A percentile compares a stretch with the other conserved stretches of the same genome.
phyloP scores from a whole-genome alignment of 1,139 yeast species.

The Ogataea hybrid region DNA sequence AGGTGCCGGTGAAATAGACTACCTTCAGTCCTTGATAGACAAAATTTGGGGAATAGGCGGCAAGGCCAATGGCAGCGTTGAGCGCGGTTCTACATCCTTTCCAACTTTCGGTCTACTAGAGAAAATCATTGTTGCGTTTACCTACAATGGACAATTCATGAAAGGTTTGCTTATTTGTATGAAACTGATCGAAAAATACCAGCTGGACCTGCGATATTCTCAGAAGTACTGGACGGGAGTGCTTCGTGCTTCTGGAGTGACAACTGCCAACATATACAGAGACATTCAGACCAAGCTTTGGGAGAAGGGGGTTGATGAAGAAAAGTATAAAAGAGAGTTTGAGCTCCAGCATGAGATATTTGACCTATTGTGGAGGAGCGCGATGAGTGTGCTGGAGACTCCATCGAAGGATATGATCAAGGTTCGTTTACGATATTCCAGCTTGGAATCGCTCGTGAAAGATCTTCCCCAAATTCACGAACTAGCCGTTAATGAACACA shows the following conservation, averaged over 20 bases:
- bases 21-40: constrained; percentile 24
- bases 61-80: not conserved
- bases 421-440: constrained; percentile 21
- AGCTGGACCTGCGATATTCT: constrained; percentile 17
- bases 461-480: constrained; percentile 22
- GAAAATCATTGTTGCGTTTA: constrained; percentile 27
- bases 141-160: constrained; percentile 26
- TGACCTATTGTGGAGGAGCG: constrained; percentile 22
- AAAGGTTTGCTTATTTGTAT: constrained; percentile 27
- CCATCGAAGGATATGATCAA: constrained; percentile 24
- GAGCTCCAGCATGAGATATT: constrained; percentile 18
- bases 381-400: constrained; percentile 4
- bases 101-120: constrained; percentile 25
- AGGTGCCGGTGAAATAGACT: constrained; percentile 19
- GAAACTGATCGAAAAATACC: constrained; percentile 24
- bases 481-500: constrained; percentile 8
- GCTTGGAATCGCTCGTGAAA: constrained; percentile 22
- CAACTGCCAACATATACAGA: constrained; percentile 22
- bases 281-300: constrained; percentile 19
- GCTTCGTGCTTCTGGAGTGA: constrained; percentile 24
- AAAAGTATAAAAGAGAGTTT: constrained; percentile 11
- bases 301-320: constrained; percentile 12
- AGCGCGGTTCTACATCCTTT: constrained; percentile 12
- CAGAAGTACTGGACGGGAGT: constrained; percentile 26
- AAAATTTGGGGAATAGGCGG: constrained; percentile 28